Evolutionary conservation across 768 basidiomycete genomes (phyloP), one percentile per base, ranked within the genome.

Genomic region (Phylloporus sp.): DNA sequence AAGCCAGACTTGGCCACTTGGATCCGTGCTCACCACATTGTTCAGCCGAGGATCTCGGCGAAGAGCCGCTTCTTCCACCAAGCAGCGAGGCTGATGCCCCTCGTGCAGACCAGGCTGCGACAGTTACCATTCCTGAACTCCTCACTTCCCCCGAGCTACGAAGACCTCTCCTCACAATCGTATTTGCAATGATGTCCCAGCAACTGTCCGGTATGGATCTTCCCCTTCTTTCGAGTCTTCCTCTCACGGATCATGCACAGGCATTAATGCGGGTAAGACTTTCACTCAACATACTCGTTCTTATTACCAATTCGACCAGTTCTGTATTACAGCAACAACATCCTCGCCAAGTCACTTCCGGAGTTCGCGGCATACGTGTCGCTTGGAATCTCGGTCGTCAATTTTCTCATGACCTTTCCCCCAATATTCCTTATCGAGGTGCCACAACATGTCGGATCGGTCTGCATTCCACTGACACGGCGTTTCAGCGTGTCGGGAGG

Each of bases 241-340:
- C 18, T 49, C 45, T 60, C 3, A 55, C 39, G 11, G 24, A 44
- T 45, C 41, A 27, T 36, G 6, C 9, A 39, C 44, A 86, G 87
- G 88, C 15, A 83, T 90, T 59, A 90, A 89, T 62, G 86, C 85
- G 59, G 78, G 84, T 80, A 53, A 55, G 56, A 36, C 21, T n/a
- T 32, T 38, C 23, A 5, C 40, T 18, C 17, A 17, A 34, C 29
- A 50, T 34, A 26, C 18, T 40, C 20, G 6, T 22, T 8, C 23
- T 9, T 41, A 13, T 47, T 48, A 53, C 43, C 20, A 20, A 23
- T 24, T 48, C n/a, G n/a, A 23, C 22, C 61, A 84, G 92, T 95
- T 22, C 73, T 95, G 44, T 95, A 92, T 64, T 95, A 94, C 68
- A 90, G 86, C 67, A 93, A 90, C 55, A 79, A 83, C 38, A 96